These are phyloP conservation scores for Lobosporangium transversale DNA, from an alignment of 192 early-diverging fungal species.

Conservation along the genomic window DNA sequence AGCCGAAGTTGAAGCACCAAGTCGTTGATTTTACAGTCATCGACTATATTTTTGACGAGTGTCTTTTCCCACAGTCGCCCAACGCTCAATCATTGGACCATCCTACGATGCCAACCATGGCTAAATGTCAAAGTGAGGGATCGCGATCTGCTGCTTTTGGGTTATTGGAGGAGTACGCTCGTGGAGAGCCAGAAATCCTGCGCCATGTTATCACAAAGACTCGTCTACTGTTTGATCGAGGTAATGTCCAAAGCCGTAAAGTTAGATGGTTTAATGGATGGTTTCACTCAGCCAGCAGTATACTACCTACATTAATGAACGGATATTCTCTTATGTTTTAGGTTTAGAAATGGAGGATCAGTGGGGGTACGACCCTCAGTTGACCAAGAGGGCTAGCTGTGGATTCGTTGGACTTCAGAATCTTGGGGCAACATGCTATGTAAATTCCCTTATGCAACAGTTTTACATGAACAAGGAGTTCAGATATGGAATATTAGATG, in stretches of 20 bases:
- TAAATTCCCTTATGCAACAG: constrained; percentile 70
- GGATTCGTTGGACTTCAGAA: constrained; percentile 67
- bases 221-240: constrained; percentile 50
- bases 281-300: no score
- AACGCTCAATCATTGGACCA: background rate
- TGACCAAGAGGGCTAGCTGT: constrained; percentile 45
- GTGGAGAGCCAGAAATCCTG: constrained; percentile 30
- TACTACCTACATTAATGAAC: no score
- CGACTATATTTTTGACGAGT: constrained; percentile 55
- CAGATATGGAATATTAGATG: constrained; percentile 57
- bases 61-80: constrained; percentile 36
- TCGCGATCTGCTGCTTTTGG: constrained; percentile 54
- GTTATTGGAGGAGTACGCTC: constrained; percentile 40
- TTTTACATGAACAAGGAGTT: constrained; percentile 66
- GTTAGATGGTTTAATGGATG: no score
- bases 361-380: constrained; percentile 59
- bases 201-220: constrained; percentile 47
- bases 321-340: constrained; percentile 6
- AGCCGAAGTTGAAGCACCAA: constrained; percentile 32
- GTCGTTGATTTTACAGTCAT: constrained; percentile 21
- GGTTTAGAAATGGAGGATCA: constrained; percentile 48
- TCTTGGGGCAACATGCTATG: constrained; percentile 73
- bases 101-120: background rate
- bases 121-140: constrained; percentile 53
- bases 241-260: no score